Conservation (phyloP, 2,329 filamentous ascomycete species). For the Bipolaris victoriae region DNA sequence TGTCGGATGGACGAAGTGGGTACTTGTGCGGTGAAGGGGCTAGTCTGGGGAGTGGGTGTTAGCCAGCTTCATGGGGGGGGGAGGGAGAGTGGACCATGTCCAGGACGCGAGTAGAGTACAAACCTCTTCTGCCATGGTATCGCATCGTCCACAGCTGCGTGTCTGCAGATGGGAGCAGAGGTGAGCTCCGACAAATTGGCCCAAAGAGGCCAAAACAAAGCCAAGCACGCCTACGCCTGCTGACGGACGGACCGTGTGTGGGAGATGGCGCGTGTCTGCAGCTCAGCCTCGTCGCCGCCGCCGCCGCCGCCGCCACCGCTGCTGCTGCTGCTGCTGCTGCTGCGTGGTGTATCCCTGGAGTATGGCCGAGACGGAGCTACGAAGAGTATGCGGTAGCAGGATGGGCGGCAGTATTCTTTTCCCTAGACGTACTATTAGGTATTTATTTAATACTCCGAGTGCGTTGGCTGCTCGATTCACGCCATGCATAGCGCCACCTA, state of each 20-base stretch:
- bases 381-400: neutral
- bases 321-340: neutral
- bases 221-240: slow-evolving; percentile 3
- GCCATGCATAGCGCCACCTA: too few species aligned
- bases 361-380: neutral
- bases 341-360: slow-evolving; percentile 11
- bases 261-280: slow-evolving; percentile 13
- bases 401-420: neutral
- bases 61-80: slow-evolving; percentile 11
- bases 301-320: slow-evolving; percentile 12
- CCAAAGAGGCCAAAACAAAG: neutral
- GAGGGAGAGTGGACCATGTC: neutral
- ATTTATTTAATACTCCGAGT: neutral
- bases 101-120: neutral
- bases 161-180: slow-evolving; percentile 1
- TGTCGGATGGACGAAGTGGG: slow-evolving; percentile 13
- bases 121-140: slow-evolving; percentile 28
- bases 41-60: slow-evolving; percentile 8
- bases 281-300: slow-evolving; percentile 22
- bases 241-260: slow-evolving; percentile 5
- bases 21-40: neutral
- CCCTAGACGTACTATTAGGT: too few species aligned
- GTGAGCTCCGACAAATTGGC: neutral
- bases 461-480: neutral
- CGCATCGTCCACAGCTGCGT: slow-evolving; percentile 12